Conservation (phyloP, 2,329 filamentous ascomycete genomes). For the Trichophyton rubrum region DNA sequence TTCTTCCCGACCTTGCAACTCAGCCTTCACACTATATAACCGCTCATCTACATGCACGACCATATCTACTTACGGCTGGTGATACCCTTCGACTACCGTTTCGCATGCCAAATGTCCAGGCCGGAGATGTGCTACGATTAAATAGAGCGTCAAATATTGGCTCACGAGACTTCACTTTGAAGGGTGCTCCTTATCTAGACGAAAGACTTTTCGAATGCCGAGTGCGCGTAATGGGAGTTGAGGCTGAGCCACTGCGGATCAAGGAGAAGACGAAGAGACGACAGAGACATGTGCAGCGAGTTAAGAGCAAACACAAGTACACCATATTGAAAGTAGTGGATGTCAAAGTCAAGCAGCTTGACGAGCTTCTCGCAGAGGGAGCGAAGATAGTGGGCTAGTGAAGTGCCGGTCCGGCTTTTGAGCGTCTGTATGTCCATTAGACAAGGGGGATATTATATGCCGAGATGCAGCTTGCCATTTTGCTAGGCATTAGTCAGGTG, state of each 20-base stretch:
- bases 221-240: conserved; percentile 70
- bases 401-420: background rate
- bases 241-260: conserved; percentile 63
- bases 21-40: conserved; percentile 38
- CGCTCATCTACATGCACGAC: conserved; percentile 37
- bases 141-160: conserved; percentile 75
- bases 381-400: conserved; percentile 25
- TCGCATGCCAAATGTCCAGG: conserved; percentile 59
- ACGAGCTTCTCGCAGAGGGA: conserved; percentile 39
- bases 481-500: background rate
- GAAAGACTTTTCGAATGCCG: conserved; percentile 73
- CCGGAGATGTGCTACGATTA: conserved; percentile 76
- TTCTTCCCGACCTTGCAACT: conserved; percentile 33
- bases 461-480: background rate
- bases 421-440: background rate
- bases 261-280: conserved; percentile 75
- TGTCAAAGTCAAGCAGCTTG: conserved; percentile 51
- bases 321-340: conserved; percentile 79
- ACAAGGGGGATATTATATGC: background rate
- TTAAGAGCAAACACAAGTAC: conserved; percentile 81
- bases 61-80: conserved; percentile 45
- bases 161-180: conserved; percentile 79
- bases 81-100: conserved; percentile 68
- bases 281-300: conserved; percentile 53
- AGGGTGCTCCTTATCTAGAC: conserved; percentile 70